Conservation (phyloP, 1,284 basidiomycete species). For the Coriolopsis trogii region DNA sequence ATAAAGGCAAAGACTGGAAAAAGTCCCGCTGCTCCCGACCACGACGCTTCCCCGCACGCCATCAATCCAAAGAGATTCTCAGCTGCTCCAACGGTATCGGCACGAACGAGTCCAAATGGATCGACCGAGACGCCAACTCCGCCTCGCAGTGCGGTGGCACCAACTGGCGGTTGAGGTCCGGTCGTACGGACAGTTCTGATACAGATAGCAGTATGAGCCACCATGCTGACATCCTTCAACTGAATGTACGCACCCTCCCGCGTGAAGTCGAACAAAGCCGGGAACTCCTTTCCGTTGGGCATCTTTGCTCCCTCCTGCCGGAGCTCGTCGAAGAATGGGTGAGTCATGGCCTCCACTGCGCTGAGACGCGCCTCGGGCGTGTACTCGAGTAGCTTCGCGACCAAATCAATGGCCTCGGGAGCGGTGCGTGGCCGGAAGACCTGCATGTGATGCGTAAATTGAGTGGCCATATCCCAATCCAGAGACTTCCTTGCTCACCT, state of each 20-base stretch:
- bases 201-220: too few species aligned
- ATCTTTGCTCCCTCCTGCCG: slow-evolving; percentile 88
- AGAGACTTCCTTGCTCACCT: slow-evolving; percentile 60
- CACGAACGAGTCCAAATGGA: slow-evolving; percentile 90
- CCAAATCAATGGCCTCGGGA: slow-evolving; percentile 94
- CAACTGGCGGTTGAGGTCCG: slow-evolving; percentile 90
- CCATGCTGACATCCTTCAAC: neutral
- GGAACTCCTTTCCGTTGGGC: slow-evolving; percentile 97
- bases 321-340: slow-evolving; percentile 98
- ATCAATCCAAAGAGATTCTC: slow-evolving; percentile 87
- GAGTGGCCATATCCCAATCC: neutral
- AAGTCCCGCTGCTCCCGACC: slow-evolving; percentile 22
- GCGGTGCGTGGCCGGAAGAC: slow-evolving; percentile 98
- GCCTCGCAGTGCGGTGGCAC: slow-evolving; percentile 90
- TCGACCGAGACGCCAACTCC: slow-evolving; percentile 84
- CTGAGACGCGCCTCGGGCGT: slow-evolving; percentile 92
- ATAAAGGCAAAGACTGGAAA: slow-evolving; percentile 4
- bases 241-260: slow-evolving; percentile 77
- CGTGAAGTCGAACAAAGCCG: slow-evolving; percentile 94
- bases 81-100: slow-evolving; percentile 94
- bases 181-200: slow-evolving; percentile 93
- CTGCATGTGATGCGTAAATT: slow-evolving; percentile 43
- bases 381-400: slow-evolving; percentile 95
- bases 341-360: slow-evolving; percentile 92
- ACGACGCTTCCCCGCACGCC: slow-evolving; percentile 14